Conservation (phyloP, 352 stramenopile genomes). For the Globisporangium takayamanum region DNA sequence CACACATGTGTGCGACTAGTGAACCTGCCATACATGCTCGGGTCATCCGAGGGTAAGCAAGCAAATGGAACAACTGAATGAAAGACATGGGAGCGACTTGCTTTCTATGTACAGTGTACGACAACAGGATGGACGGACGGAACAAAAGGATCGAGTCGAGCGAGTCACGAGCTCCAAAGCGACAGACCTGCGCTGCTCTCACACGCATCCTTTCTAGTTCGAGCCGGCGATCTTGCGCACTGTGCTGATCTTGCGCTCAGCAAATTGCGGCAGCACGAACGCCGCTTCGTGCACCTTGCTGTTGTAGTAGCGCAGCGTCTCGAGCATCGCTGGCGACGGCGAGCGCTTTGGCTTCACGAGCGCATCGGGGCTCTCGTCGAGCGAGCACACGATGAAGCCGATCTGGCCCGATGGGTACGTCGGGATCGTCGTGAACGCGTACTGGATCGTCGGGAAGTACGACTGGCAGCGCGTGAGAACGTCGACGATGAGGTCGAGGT, state of each 20-base stretch:
- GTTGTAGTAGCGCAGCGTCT: conserved; percentile 93
- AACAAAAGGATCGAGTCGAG: no score
- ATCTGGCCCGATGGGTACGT: conserved; percentile 99
- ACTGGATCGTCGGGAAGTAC: conserved; percentile 95
- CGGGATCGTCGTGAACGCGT: conserved; percentile 98
- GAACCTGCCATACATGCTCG: no score
- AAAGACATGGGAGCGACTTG: no score
- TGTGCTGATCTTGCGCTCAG: conserved; percentile 73
- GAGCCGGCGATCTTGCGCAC: conserved; percentile 50
- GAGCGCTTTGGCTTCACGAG: conserved; percentile 66
- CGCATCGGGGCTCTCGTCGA: conserved; percentile 51
- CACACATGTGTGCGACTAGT: no score
- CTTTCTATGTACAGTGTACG: no score
- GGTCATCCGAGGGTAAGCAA: no score
- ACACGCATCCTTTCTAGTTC: conserved; percentile 2
- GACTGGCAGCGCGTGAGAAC: conserved; percentile 88
- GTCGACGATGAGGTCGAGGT: conserved; percentile 95
- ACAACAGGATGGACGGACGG: no score
- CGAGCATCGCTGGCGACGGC: conserved; percentile 44
- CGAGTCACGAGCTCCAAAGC: no score
- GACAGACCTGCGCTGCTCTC: not conserved
- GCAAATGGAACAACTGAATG: no score
- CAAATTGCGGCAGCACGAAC: conserved; percentile 97
- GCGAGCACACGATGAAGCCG: conserved; percentile 93
- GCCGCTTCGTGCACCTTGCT: conserved; percentile 90